Conservation (phyloP, 139 green algal species). For the Picochlorum sp. region DNA sequence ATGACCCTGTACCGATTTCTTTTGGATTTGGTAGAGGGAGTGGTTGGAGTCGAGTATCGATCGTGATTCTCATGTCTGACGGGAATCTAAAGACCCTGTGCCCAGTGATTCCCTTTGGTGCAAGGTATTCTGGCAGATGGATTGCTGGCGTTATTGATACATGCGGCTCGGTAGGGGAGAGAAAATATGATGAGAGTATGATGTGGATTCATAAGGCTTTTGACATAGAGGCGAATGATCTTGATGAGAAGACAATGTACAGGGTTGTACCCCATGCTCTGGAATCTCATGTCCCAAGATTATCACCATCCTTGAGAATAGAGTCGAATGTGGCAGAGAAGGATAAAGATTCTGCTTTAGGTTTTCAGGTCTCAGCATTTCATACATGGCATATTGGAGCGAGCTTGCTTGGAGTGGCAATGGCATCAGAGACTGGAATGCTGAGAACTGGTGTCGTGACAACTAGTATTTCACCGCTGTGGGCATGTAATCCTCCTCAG, state of each 20-base stretch:
- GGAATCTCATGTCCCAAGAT: slow-evolving; percentile 22
- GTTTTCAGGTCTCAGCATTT: not conserved
- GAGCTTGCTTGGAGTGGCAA: not conserved
- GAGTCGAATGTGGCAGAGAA: not conserved
- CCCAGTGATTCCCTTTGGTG: slow-evolving; percentile 48
- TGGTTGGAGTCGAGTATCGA: slow-evolving; percentile 39
- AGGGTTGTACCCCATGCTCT: slow-evolving; percentile 25
- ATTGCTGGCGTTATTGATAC: not conserved
- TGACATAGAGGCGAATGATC: not conserved
- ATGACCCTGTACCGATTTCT: slow-evolving; percentile 15
- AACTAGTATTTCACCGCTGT: not conserved
- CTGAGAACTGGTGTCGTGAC: not conserved
- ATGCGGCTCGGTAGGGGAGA: not conserved
- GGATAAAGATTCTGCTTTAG: not conserved
- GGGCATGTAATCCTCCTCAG: not conserved
- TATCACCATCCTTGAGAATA: not conserved
- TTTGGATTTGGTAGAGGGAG: slow-evolving; percentile 40
- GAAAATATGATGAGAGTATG: not conserved
- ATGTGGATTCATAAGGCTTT: no score
- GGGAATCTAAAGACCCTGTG: slow-evolving; percentile 40
- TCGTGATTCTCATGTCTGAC: slow-evolving; percentile 35
- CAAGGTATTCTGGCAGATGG: slow-evolving; percentile 5
- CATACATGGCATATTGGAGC: not conserved
- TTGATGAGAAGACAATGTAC: not conserved
- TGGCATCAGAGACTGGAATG: not conserved